Percentiles rank a stretch among this genome's conserved stretches.
Evolutionary conservation across 176 grass and related monocot genomes (phyloP).

Genomic region (maize (Zea mays)): DNA sequence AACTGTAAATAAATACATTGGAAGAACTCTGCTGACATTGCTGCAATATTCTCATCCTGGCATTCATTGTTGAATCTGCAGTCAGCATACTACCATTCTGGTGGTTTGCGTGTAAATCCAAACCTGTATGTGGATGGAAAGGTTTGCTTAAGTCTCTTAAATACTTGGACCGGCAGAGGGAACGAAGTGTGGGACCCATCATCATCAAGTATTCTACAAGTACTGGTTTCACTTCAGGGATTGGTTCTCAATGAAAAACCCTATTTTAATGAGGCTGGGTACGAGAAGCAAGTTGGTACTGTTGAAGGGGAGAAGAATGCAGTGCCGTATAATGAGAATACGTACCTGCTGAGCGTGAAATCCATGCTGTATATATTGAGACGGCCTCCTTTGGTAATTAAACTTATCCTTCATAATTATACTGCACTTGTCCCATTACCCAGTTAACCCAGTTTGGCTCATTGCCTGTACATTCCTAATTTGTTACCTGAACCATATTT

Average conservation of each 20-base stretch:
- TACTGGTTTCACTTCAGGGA: conserved; percentile 90
- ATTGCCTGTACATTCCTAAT: neutral
- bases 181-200: conserved; percentile 96
- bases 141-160: conserved; percentile 91
- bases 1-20: conserved; percentile 18
- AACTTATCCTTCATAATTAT: conserved; percentile 7
- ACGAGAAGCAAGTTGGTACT: conserved; percentile 95
- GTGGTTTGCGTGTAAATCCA: conserved; percentile 89
- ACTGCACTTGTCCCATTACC: conserved; percentile 23
- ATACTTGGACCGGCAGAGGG: conserved; percentile 92
- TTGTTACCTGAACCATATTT: neutral
- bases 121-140: conserved; percentile 95
- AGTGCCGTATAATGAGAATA: conserved; percentile 94
- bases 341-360: conserved; percentile 88
- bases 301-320: conserved; percentile 97
- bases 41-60: conserved; percentile 13
- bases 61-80: conserved; percentile 46
- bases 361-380: conserved; percentile 95
- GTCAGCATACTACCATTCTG: conserved; percentile 95
- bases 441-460: neutral
- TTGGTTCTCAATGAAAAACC: conserved; percentile 94
- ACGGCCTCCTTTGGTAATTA: conserved; percentile 81
- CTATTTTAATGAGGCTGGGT: conserved; percentile 97
- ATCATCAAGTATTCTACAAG: conserved; percentile 89
- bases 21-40: conserved; percentile 13